phyloP scores from a whole-genome alignment of 2,329 filamentous ascomycete species.

The Ophiostoma sp. region DNA sequence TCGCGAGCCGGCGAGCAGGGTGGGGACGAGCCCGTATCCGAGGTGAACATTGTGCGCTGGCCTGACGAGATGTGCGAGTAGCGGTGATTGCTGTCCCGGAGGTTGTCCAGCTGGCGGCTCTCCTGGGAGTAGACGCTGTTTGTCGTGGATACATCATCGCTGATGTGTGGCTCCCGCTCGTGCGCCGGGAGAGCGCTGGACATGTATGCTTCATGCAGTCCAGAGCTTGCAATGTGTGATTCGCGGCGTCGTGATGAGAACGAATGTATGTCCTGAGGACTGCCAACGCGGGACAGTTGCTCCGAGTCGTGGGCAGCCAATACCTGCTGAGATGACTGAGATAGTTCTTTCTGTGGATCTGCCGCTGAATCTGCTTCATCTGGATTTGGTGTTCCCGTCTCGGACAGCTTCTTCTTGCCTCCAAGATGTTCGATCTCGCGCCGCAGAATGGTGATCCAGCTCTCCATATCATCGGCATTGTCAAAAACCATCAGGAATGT shows the following conservation, averaged over 20 bases:
- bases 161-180: conserved; percentile 40
- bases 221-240: conserved; percentile 27
- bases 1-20: conserved; percentile 52
- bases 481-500: conserved; percentile 70
- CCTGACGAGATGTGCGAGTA: conserved; percentile 55
- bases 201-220: neutral
- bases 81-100: conserved; percentile 53
- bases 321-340: conserved; percentile 37
- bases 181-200: conserved; percentile 25
- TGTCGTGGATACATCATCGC: conserved; percentile 52
- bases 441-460: conserved; percentile 65
- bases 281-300: conserved; percentile 41
- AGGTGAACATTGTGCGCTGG: conserved; percentile 56
- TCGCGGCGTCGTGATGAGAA: conserved; percentile 31
- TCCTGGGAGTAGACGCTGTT: conserved; percentile 56
- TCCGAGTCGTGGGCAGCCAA: conserved; percentile 45
- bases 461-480: conserved; percentile 67
- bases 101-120: conserved; percentile 52
- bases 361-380: conserved; percentile 37
- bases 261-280: conserved; percentile 33
- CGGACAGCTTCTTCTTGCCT: conserved; percentile 58
- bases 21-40: conserved; percentile 50
- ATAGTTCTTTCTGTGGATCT: neutral
- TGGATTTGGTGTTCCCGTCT: conserved; percentile 51
- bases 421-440: conserved; percentile 65